These are phyloP conservation scores for Agrocybe pediades DNA, from an alignment of 768 basidiomycete genomes.

Conservation along the genomic window DNA sequence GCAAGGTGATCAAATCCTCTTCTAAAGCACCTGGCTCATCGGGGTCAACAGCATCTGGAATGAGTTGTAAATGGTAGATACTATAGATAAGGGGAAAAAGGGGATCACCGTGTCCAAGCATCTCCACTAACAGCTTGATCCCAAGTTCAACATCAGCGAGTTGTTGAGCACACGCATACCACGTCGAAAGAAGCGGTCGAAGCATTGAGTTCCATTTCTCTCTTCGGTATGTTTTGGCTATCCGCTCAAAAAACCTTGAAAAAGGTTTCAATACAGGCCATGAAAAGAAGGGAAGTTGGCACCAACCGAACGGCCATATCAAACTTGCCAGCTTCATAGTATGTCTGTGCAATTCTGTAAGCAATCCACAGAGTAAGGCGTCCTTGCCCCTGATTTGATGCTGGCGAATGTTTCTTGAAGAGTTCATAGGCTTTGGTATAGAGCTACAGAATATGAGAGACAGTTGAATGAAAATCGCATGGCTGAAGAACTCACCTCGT, in stretches of 20 bases:
- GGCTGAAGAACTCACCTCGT: conserved; percentile 60
- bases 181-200: conserved; percentile 70
- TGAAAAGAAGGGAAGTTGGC: background rate
- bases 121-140: conserved; percentile 77
- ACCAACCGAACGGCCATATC: conserved; percentile 85
- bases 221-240: conserved; percentile 83
- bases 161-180: conserved; percentile 83
- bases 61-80: background rate
- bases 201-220: conserved; percentile 83
- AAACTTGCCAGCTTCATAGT: conserved; percentile 77
- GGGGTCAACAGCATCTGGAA: conserved; percentile 35
- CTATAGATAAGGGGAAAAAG: background rate
- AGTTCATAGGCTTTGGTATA: conserved; percentile 94
- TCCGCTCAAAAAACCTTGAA: conserved; percentile 87
- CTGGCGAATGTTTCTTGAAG: conserved; percentile 75
- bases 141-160: conserved; percentile 78
- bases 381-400: conserved; percentile 56
- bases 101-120: conserved; percentile 75
- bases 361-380: conserved; percentile 91
- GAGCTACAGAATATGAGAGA: conserved; percentile 48
- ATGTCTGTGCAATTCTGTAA: conserved; percentile 85
- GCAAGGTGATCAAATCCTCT: conserved; percentile 71
- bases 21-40: conserved; percentile 56
- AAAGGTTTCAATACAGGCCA: background rate
- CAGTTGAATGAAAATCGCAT: background rate